Evolutionary conservation across 2,329 filamentous ascomycete genomes (phyloP), one percentile per base, ranked within the genome.

Genomic region (Arachnopeziza araneosa): DNA sequence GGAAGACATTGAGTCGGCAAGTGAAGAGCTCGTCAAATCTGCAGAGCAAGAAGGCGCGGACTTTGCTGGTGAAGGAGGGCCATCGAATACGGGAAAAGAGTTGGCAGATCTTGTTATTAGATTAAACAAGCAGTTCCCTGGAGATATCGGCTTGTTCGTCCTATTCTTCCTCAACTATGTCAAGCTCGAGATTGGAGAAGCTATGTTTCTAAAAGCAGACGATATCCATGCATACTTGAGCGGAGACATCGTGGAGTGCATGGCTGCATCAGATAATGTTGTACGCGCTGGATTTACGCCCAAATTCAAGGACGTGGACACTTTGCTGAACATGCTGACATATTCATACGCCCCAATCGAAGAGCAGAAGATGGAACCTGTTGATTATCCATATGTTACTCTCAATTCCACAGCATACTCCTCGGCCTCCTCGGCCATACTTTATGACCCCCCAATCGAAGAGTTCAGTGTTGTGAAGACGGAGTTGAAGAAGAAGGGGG

Each of bases 221-320:
- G 95, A 98, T 71, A 98, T 98, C 69, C 95, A 99, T 74, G 95
- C 95, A 54, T 99, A 99, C 75, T 77, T 96, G 51, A 91, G 88
- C 2, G 91, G 91, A 61, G 93, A 99, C 71, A 96, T 99, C 68
- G 92, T 99, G 73, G 95, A 99, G 77, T 99, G 95, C 80, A 99
- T 99, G 95, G 95, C 95, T 0, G 89, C 91, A 9, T 96, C 91
- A n/a, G 95, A 99, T 81, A 99, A 99, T 67, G 95, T 99, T 44
- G 93, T 99, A 56, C 91, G 95, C 59, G 95, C 95, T 0, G 95
- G 95, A 51, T 95, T 99, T 76, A 99, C 95, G 0, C 95, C 95
- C 59, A 99, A 99, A 74, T 99, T 96, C 83, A 97, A 98, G 78
- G 95, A 99, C 68, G 91, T 98, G 23, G 78, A 86, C 57, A 98